Evolutionary conservation across 805 yeast species (phyloP), one percentile per base, ranked within the genome.

Genomic region (Saccharomycopsis oosterbeekiorum): DNA sequence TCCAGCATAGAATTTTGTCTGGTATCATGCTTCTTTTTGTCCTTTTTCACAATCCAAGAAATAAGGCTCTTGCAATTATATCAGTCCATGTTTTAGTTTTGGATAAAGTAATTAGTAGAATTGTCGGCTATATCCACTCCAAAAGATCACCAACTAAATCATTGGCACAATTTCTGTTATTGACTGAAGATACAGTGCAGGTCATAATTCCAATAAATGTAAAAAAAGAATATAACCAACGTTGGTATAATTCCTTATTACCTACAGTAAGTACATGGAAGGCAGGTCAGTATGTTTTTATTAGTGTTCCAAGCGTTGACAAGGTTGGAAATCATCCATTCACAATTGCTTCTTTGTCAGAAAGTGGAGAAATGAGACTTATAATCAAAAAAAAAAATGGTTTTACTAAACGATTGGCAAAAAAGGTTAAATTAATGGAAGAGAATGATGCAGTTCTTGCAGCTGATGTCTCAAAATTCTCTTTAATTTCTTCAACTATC

Each of bases 261-360:
- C 80, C 80, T 2, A 69, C 71, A n/a, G 64, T 72, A 21, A 72
- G 76, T 21, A 70, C 70, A 17, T 79, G 83, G 83, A 71, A 71
- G 58, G 74, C 82, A 0, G 83, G 83, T 3, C 81, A 78, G 66
- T 80, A 79, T 65, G 72, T 78, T 12, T 71, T 70, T 43, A 67
- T 79, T n/a, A 76, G 72, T 57, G 78, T 79, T 8, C 67, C 73
- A 4, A 72, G 73, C 59, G 74, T 78, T 17, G 69, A 71, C 1
- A 63, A 66, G 6, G 66, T 76, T 51, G 80, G 78, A 63, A 71
- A 70, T 63, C 83, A 79, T 66, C 83, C 83, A 0, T 79, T 79
- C 67, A 77, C 82, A 2, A 76, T 79, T 57, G 67, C 77, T 2
- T 74, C 78, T 57, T 65, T 77, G 42, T 68, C 78, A 12, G 74